These are phyloP conservation scores for Delonix regia DNA, from an alignment of 306 rosid species.

Conservation along the genomic window DNA sequence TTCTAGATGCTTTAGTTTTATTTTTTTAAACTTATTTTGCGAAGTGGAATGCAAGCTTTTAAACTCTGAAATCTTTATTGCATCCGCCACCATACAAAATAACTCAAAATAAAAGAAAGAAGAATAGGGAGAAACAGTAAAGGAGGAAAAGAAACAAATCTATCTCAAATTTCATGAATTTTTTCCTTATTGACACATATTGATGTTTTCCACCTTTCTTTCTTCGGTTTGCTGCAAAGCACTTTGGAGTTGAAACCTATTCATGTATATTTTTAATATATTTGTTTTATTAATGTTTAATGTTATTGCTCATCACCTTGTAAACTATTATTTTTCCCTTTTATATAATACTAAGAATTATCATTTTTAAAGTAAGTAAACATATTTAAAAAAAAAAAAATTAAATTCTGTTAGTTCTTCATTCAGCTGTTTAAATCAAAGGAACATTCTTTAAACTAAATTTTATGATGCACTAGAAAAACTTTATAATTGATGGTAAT, in stretches of 20 bases:
- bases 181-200: neutral
- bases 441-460: constrained; percentile 8
- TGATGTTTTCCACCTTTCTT: neutral
- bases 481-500: constrained; percentile 18
- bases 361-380: constrained; percentile 11
- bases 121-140: neutral
- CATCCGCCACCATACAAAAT: neutral
- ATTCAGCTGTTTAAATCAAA: constrained; percentile 3
- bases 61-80: neutral
- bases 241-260: neutral
- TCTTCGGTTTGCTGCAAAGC: neutral
- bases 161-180: neutral
- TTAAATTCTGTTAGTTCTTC: constrained; percentile 17
- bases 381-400: no score
- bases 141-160: neutral
- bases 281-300: neutral
- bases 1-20: neutral
- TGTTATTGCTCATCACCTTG: neutral
- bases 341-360: neutral
- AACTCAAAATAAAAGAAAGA: neutral
- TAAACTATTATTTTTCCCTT: neutral
- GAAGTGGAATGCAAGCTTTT: neutral
- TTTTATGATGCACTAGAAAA: constrained; percentile 1
- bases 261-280: neutral
- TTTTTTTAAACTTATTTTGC: no score